Evolutionary conservation across 345 rosid genomes (phyloP).

Genomic region (Geranium rotundifolium): DNA sequence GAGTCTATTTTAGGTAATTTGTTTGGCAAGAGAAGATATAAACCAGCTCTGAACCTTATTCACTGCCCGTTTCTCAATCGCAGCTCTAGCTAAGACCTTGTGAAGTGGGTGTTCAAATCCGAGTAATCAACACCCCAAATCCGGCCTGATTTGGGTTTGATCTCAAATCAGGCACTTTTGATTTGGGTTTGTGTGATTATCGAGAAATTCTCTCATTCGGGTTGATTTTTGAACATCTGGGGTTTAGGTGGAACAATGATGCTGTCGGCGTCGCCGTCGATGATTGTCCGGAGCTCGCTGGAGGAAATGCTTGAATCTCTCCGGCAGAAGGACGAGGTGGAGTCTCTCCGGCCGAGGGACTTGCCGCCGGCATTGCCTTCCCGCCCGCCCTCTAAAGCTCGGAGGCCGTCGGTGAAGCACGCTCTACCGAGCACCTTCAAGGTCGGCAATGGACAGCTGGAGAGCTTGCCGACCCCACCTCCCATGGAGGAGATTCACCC

Average conservation of each 20-base stretch:
- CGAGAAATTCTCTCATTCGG: too few species aligned
- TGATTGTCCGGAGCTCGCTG: slow-evolving; percentile 67
- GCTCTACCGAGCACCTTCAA: slow-evolving; percentile 52
- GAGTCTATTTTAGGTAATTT: too few species aligned
- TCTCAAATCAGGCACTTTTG: neutral
- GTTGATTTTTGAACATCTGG: too few species aligned
- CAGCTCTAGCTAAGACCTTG: neutral
- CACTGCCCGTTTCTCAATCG: neutral
- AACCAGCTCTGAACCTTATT: too few species aligned
- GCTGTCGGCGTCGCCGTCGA: slow-evolving; percentile 48
- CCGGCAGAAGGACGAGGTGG: slow-evolving; percentile 57
- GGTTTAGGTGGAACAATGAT: slow-evolving; percentile 40
- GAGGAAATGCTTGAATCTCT: slow-evolving; percentile 94
- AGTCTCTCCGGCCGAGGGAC: slow-evolving; percentile 44
- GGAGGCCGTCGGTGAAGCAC: slow-evolving; percentile 69
- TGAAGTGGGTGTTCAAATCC: too few species aligned
- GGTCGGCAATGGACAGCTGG: slow-evolving; percentile 21
- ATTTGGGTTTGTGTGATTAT: neutral
- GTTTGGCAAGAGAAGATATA: too few species aligned
- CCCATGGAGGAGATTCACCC: slow-evolving; percentile 33
- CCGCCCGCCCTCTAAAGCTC: slow-evolving; percentile 72
- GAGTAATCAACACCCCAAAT: too few species aligned
- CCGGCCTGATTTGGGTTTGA: neutral
- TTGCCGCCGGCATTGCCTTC: slow-evolving; percentile 87
- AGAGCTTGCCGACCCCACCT: neutral